Evolutionary conservation across 129 eudicot genomes (phyloP), one percentile per base, ranked within the genome.

Genomic region (Cynara cardunculus): DNA sequence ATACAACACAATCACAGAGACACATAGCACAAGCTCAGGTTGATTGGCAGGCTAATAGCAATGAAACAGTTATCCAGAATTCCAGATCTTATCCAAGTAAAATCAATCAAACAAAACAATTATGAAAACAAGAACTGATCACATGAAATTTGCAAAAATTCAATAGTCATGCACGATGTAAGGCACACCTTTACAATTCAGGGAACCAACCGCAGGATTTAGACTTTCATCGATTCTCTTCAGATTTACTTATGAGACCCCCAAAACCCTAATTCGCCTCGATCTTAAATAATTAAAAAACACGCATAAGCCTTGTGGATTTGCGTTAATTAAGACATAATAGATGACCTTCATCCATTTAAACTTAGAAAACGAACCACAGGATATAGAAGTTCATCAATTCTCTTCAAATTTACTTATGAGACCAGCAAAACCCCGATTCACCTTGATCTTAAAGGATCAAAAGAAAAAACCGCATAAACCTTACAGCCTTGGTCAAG

Each of bases 31-130:
- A 75, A 59, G 5, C 46, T n/a, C 70, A 59, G 71, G 68, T 6
- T 30, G 59, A 39, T 78, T 37, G n/a, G 67, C 49, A 62, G 25
- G 74, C 74, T 81, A 72, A 80, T 11, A 65, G 28, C 68, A 39
- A 65, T 14, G 11, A 72, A 64, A 25, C 28, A 30, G 8, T 66
- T 28, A 28, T 39, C 71, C 68, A 21, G 25, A 44, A 61, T 46
- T 39, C 71, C 68, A 21, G 25, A 44, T 72, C 66, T 37, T 41
- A 62, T 73, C 67, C 9, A 75, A 32, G 64, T 25, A 44, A 46
- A 31, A 24, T 44, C 12, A 30, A 32, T 68, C 44, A 49, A 67
- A 68, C 16, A 5, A 2, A 46, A 27, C 34, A 31, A 18, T 34
- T 46, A 19, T 2, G 18, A 24, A 73, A 73, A 18, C 41, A 62